These are phyloP conservation scores for Populus trichocarpa DNA, from an alignment of 441 rosid species.

Conservation along the genomic window DNA sequence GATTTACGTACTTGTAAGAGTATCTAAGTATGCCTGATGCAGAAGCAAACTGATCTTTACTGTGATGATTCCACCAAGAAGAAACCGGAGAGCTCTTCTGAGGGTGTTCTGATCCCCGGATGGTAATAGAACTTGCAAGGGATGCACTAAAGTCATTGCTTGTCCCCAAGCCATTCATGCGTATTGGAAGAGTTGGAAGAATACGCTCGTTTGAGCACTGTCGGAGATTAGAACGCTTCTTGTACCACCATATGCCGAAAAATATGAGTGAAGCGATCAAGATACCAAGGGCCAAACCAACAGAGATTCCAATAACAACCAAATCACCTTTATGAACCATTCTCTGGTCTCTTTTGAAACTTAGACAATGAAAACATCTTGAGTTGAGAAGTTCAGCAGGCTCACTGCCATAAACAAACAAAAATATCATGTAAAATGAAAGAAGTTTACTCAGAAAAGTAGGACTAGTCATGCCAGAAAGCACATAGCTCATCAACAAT, in stretches of 20 bases:
- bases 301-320: slow-evolving; percentile 65
- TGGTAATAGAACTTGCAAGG: slow-evolving; percentile 36
- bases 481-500: background rate
- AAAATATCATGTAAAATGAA: background rate
- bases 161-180: slow-evolving; percentile 61
- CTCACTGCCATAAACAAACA: slow-evolving; percentile 23
- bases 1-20: slow-evolving; percentile 66
- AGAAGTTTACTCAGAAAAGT: background rate
- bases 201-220: slow-evolving; percentile 53
- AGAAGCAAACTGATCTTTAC: slow-evolving; percentile 66
- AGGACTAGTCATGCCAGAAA: background rate
- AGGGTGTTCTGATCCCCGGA: slow-evolving; percentile 27
- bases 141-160: slow-evolving; percentile 72
- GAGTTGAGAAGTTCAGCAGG: slow-evolving; percentile 27
- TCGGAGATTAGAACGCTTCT: slow-evolving; percentile 43
- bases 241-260: slow-evolving; percentile 66
- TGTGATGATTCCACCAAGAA: slow-evolving; percentile 59
- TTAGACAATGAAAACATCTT: slow-evolving; percentile 42
- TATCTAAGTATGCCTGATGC: slow-evolving; percentile 72
- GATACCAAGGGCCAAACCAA: slow-evolving; percentile 72
- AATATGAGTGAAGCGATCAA: slow-evolving; percentile 62
- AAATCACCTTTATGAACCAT: slow-evolving; percentile 58
- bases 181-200: slow-evolving; percentile 58
- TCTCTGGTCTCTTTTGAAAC: slow-evolving; percentile 34
- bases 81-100: slow-evolving; percentile 32